Conservation (phyloP, 2,329 filamentous ascomycete species). For the Pseudonectria foliicola region DNA sequence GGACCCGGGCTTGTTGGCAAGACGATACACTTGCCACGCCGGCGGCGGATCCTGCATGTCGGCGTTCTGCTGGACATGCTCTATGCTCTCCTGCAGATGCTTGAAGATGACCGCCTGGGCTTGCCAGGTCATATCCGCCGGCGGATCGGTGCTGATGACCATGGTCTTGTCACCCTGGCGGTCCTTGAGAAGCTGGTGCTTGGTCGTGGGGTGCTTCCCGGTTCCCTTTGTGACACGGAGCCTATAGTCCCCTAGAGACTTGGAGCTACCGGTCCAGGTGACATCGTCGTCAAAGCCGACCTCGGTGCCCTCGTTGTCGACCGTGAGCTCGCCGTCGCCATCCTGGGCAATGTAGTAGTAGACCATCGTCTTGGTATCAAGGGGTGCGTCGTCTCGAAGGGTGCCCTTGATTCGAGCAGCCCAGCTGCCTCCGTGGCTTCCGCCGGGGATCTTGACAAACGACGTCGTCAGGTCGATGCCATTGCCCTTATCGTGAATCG, state of each 20-base stretch:
- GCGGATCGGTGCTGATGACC: slow-evolving; percentile 63
- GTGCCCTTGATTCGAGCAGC: slow-evolving; percentile 79
- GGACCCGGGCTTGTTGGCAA: slow-evolving; percentile 57
- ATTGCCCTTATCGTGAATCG: slow-evolving; percentile 85
- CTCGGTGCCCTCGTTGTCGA: slow-evolving; percentile 45
- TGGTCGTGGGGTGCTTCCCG: slow-evolving; percentile 53
- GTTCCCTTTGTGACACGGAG: slow-evolving; percentile 68
- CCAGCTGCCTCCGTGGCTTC: slow-evolving; percentile 83
- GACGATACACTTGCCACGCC: slow-evolving; percentile 76
- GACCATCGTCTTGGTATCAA: slow-evolving; percentile 65
- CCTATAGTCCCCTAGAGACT: slow-evolving; percentile 70
- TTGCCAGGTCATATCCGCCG: slow-evolving; percentile 73
- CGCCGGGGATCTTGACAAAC: slow-evolving; percentile 88
- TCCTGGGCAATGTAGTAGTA: slow-evolving; percentile 81
- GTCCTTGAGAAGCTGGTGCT: slow-evolving; percentile 57
- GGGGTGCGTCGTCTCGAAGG: slow-evolving; percentile 60
- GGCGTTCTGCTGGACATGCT: slow-evolving; percentile 41
- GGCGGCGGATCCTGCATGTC: slow-evolving; percentile 65
- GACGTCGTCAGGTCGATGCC: slow-evolving; percentile 84
- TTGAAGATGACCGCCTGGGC: slow-evolving; percentile 58
- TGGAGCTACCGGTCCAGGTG: slow-evolving; percentile 61
- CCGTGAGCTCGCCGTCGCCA: slow-evolving; percentile 58
- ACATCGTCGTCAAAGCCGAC: slow-evolving; percentile 54
- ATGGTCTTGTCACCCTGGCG: slow-evolving; percentile 71
- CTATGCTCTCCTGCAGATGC: slow-evolving; percentile 44